phyloP scores from a whole-genome alignment of 2,329 filamentous ascomycete species.

The Ceratocystis albifundus region DNA sequence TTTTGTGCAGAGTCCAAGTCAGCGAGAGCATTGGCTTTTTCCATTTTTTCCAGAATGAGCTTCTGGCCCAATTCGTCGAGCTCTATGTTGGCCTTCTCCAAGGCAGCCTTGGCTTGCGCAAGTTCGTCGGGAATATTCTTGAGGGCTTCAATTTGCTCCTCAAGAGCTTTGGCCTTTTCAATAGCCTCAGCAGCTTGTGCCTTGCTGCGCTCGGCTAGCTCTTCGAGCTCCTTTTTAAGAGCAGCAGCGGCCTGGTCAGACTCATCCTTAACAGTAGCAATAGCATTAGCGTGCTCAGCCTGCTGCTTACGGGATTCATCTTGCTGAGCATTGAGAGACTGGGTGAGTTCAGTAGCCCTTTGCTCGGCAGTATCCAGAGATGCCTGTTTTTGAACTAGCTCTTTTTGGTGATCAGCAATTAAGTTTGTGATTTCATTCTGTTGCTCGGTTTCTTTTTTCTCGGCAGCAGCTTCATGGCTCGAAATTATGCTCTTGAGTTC shows the following conservation, averaged over 20 bases:
- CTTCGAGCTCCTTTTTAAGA: constrained; percentile 20
- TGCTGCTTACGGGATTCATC: constrained; percentile 4
- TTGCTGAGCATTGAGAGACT: constrained; percentile 12
- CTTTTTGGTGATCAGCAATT: constrained; percentile 21
- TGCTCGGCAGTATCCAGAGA: constrained; percentile 31
- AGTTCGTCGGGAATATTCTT: constrained; percentile 30
- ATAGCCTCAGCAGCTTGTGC: constrained; percentile 25
- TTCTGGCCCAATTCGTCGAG: constrained; percentile 40
- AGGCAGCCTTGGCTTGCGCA: constrained; percentile 11
- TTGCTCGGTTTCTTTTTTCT: constrained; percentile 17
- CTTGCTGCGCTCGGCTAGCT: constrained; percentile 15
- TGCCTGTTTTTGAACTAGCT: constrained; percentile 26
- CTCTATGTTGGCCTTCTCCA: constrained; percentile 30
- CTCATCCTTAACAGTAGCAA: constrained; percentile 16
- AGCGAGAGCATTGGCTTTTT: constrained; percentile 47
- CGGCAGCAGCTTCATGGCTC: constrained; percentile 27
- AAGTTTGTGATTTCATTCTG: constrained; percentile 19
- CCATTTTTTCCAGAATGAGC: constrained; percentile 49
- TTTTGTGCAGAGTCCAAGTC: constrained; percentile 49
- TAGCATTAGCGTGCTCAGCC: constrained; percentile 24
- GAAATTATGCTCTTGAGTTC: constrained; percentile 27
- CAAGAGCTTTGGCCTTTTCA: constrained; percentile 36
- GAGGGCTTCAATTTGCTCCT: constrained; percentile 45
- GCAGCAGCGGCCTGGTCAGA: constrained; percentile 29
- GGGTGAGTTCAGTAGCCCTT: constrained; percentile 28